Conservation (phyloP, 495 filamentous ascomycete genomes). For the Emericellopsis terricola region DNA sequence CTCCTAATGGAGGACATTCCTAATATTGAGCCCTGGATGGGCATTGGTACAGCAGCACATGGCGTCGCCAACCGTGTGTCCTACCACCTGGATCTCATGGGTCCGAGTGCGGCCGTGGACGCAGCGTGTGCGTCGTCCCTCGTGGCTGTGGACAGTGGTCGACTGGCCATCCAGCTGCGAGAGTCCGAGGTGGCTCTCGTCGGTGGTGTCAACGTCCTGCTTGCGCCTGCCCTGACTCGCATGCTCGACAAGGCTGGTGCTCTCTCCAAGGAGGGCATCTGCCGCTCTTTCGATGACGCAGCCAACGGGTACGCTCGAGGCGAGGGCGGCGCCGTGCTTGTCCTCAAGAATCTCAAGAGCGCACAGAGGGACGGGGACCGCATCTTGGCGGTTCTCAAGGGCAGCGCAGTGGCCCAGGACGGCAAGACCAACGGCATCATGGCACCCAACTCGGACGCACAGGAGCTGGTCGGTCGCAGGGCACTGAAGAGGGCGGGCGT, state of each 20-base stretch:
- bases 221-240: constrained; percentile 1
- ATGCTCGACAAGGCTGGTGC: constrained; percentile 12
- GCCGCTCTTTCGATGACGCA: constrained; percentile 32
- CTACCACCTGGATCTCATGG: constrained; percentile 28
- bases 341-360: constrained; percentile 32
- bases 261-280: constrained; percentile 11
- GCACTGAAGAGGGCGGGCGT: constrained; percentile 14
- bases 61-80: constrained; percentile 26
- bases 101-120: constrained; percentile 48
- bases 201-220: constrained; percentile 11
- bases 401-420: constrained; percentile 30
- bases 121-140: constrained; percentile 65
- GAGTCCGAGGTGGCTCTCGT: constrained; percentile 17
- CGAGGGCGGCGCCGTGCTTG: constrained; percentile 34
- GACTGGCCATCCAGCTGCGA: constrained; percentile 42
- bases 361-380: constrained; percentile 28
- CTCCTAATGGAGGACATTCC: constrained; percentile 16
- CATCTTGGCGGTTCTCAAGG: constrained; percentile 36
- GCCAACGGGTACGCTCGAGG: constrained; percentile 44
- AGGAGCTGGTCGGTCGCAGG: constrained; percentile 27
- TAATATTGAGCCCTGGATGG: constrained; percentile 6
- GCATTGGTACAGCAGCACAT: constrained; percentile 3
- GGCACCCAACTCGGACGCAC: constrained; percentile 26
- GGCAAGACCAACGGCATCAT: constrained; percentile 30
- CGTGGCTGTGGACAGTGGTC: constrained; percentile 38